These are phyloP conservation scores for Diaporthe ilicicola DNA, from an alignment of 2,329 filamentous ascomycete genomes.

Conservation along the genomic window DNA sequence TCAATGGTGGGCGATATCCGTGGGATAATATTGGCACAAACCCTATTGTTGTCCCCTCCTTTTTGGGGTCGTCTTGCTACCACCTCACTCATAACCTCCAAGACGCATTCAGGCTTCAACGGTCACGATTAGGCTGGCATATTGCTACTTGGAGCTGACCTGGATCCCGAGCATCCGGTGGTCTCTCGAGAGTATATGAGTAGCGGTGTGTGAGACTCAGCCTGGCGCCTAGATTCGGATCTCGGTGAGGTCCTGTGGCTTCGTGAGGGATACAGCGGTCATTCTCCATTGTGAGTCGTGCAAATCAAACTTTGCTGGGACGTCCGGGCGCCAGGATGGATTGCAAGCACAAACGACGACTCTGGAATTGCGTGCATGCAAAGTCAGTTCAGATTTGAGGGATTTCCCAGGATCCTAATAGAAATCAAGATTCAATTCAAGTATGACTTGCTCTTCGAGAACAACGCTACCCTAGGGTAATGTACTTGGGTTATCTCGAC, in stretches of 20 bases:
- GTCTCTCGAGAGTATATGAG: neutral
- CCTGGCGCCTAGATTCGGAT: slow-evolving; percentile 5
- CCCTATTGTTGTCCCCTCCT: neutral
- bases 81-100: neutral
- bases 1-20: neutral
- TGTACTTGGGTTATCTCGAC: neutral
- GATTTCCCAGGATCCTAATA: neutral
- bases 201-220: neutral
- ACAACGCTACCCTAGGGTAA: neutral
- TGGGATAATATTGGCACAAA: neutral
- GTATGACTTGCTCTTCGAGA: neutral
- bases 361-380: neutral
- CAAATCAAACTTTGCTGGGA: slow-evolving; percentile 3
- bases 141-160: neutral
- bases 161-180: neutral
- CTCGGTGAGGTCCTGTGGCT: neutral
- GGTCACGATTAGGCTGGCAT: neutral
- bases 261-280: neutral
- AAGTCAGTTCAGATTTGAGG: neutral
- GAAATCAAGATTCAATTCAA: neutral
- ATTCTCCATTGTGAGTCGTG: too few relatives aligned
- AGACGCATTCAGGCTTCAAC: neutral
- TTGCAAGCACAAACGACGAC: neutral
- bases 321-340: neutral
- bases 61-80: neutral